phyloP scores from a whole-genome alignment of 78 protist genomes.

The Dictyostelium purpureum region DNA sequence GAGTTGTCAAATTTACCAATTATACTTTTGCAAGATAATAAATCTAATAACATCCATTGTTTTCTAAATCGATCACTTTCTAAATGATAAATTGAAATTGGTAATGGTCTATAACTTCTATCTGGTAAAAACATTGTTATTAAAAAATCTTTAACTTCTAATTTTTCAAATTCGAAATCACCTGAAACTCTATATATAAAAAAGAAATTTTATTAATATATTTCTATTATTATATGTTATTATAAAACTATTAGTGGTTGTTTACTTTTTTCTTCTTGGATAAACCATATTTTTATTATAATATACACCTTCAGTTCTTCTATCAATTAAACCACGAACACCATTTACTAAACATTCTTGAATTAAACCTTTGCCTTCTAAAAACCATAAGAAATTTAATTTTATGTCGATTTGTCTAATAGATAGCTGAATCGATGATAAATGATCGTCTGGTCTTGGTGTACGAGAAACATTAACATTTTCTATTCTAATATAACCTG shows the following conservation, averaged over 20 bases:
- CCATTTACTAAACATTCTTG: slow-evolving; percentile 58
- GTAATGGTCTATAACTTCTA: slow-evolving; percentile 36
- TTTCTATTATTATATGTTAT: background rate
- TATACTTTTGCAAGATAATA: slow-evolving; percentile 35
- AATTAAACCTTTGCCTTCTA: slow-evolving; percentile 72
- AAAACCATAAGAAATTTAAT: slow-evolving; percentile 34
- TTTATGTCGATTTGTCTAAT: slow-evolving; percentile 65
- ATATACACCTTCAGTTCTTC: slow-evolving; percentile 66
- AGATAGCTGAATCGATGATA: slow-evolving; percentile 53
- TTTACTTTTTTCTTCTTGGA: slow-evolving; percentile 68
- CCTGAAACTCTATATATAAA: slow-evolving; percentile 17
- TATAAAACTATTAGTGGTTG: too few species aligned
- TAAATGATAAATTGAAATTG: slow-evolving; percentile 42
- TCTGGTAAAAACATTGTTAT: slow-evolving; percentile 53
- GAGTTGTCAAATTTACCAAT: slow-evolving; percentile 69
- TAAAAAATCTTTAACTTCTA: slow-evolving; percentile 43
- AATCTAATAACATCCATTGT: slow-evolving; percentile 63
- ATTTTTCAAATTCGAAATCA: slow-evolving; percentile 50
- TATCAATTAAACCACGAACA: slow-evolving; percentile 60
- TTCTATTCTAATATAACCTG: slow-evolving; percentile 58
- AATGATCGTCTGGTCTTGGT: slow-evolving; percentile 64
- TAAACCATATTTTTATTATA: slow-evolving; percentile 1
- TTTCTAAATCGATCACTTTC: slow-evolving; percentile 61
- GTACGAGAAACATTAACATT: slow-evolving; percentile 68
- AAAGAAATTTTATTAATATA: background rate